These are phyloP conservation scores for Primulina tabacum DNA, from an alignment of 257 asterid species.

Conservation along the genomic window DNA sequence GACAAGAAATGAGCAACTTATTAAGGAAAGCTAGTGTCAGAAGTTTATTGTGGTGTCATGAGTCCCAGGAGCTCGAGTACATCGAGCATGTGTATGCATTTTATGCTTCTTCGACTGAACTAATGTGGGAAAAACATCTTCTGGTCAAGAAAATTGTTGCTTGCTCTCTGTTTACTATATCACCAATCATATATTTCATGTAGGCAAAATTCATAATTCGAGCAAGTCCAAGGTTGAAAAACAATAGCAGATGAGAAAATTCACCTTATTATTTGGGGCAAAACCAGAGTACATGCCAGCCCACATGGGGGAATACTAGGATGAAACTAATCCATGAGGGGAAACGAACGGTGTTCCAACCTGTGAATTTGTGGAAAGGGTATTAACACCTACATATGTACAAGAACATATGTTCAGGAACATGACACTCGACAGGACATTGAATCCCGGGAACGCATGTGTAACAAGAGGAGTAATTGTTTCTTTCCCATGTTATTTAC, in stretches of 20 bases:
- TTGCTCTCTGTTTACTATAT: background rate
- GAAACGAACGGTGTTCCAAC: constrained; percentile 39
- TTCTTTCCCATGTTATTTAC: no score
- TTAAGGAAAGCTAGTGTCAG: background rate
- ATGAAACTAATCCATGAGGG: constrained; percentile 43
- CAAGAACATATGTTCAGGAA: background rate
- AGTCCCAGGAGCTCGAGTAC: background rate
- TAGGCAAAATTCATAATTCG: background rate
- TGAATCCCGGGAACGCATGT: background rate
- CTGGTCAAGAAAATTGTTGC: background rate
- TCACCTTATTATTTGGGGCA: constrained; percentile 53
- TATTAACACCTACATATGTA: background rate
- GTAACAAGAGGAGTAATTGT: background rate
- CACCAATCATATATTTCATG: background rate
- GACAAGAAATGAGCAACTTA: background rate
- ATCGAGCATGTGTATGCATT: background rate
- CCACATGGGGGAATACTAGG: constrained; percentile 49
- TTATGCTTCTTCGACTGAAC: background rate
- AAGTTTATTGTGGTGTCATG: background rate
- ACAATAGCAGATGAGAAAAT: background rate
- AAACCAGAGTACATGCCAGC: constrained; percentile 45
- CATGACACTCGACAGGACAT: background rate
- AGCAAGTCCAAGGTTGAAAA: background rate
- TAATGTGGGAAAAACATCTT: background rate
- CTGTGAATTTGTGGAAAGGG: constrained; percentile 30